A percentile compares a stretch with the other conserved stretches of the same genome.
phyloP scores from a whole-genome alignment of 345 rosid species.

The Populus tremula region DNA sequence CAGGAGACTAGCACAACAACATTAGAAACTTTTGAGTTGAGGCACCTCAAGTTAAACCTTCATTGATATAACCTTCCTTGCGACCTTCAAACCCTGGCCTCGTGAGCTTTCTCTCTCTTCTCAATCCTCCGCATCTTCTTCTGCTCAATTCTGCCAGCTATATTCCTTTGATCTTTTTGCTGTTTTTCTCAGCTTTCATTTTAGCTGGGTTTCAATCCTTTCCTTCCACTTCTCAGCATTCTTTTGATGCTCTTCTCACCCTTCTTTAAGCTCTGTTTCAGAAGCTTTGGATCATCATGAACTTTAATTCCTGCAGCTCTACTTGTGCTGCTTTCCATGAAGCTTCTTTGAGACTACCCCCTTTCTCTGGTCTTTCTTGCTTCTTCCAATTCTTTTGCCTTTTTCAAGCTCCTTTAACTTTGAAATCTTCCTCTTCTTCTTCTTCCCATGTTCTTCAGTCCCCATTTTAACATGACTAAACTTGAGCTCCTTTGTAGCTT shows the following conservation, averaged over 20 bases:
- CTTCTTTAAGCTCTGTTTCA: constrained; percentile 75
- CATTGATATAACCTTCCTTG: constrained; percentile 35
- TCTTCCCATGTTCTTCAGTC: constrained; percentile 50
- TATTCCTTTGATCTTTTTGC: constrained; percentile 68
- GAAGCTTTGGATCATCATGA: constrained; percentile 74
- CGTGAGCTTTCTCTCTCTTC: constrained; percentile 76
- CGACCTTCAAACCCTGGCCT: constrained; percentile 96
- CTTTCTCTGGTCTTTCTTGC: constrained; percentile 74
- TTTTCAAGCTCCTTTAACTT: constrained; percentile 67
- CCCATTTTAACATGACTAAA: constrained; percentile 72
- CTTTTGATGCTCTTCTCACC: constrained; percentile 65
- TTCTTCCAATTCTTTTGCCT: constrained; percentile 61
- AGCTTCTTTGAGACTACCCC: constrained; percentile 54
- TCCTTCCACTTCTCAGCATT: constrained; percentile 85
- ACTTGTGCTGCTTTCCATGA: constrained; percentile 71
- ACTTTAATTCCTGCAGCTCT: constrained; percentile 83
- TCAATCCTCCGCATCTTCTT: constrained; percentile 72
- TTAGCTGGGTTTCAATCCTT: constrained; percentile 58
- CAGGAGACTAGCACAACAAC: not conserved
- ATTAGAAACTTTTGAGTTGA: not conserved
- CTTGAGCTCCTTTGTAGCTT: constrained; percentile 74
- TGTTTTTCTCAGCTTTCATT: constrained; percentile 67
- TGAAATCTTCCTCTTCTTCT: constrained; percentile 55
- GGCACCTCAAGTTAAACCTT: constrained; percentile 6
- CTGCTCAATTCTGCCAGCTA: constrained; percentile 60